Conservation (phyloP, 768 basidiomycete species). For the Rhizopogon roseolus region DNA sequence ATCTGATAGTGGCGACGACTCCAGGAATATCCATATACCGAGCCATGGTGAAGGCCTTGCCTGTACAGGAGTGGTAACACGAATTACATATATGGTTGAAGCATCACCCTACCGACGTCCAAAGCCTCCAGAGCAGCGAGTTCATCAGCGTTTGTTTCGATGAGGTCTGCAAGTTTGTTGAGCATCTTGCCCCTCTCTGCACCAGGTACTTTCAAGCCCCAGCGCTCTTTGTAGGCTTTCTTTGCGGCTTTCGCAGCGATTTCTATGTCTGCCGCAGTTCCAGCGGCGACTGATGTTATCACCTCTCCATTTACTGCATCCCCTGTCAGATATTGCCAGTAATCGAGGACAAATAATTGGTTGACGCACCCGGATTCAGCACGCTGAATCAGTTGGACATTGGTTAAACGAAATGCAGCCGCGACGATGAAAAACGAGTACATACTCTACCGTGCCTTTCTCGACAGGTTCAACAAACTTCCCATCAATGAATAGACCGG, state of each 20-base stretch:
- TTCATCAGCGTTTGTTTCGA: slow-evolving; percentile 42
- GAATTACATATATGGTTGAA: neutral
- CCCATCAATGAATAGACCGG: slow-evolving; percentile 41
- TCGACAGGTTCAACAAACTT: slow-evolving; percentile 14
- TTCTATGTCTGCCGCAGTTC: slow-evolving; percentile 39
- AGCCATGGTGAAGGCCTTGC: slow-evolving; percentile 29
- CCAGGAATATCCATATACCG: slow-evolving; percentile 17
- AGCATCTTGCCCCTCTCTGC: slow-evolving; percentile 36
- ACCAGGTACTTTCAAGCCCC: slow-evolving; percentile 50
- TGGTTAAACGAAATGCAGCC: neutral
- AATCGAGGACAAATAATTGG: neutral
- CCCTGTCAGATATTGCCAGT: slow-evolving; percentile 4
- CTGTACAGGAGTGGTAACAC: slow-evolving; percentile 20
- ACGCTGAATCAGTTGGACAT: slow-evolving; percentile 5
- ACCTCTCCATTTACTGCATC: slow-evolving; percentile 31
- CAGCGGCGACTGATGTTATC: slow-evolving; percentile 30
- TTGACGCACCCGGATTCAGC: slow-evolving; percentile 11
- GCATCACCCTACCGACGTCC: slow-evolving; percentile 34
- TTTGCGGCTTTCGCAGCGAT: slow-evolving; percentile 37
- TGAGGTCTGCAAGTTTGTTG: slow-evolving; percentile 45
- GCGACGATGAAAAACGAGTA: neutral
- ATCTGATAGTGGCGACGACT: slow-evolving; percentile 13
- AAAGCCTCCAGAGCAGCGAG: slow-evolving; percentile 48
- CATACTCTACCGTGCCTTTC: slow-evolving; percentile 4
- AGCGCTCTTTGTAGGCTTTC: slow-evolving; percentile 34